A percentile compares a stretch with the other conserved stretches of the same genome.
Evolutionary conservation across 2,329 filamentous ascomycete genomes (phyloP).

Genomic region (Cordyceps pruinosa): DNA sequence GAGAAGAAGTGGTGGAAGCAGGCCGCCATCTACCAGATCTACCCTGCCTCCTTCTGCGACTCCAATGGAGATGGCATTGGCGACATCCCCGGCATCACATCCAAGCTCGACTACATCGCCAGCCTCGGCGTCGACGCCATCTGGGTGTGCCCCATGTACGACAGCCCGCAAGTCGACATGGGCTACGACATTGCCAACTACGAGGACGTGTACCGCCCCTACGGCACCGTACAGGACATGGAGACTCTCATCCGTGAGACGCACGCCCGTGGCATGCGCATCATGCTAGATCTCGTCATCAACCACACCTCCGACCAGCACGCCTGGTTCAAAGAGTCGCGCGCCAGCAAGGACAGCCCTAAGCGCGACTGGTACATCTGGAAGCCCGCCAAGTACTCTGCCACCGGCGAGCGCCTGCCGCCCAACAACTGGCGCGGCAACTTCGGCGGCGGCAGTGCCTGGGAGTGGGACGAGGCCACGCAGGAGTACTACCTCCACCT

Average conservation of each 20-base stretch:
- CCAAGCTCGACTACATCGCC: slow-evolving; percentile 55
- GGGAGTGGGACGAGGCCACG: slow-evolving; percentile 67
- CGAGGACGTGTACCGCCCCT: slow-evolving; percentile 55
- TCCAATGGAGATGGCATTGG: slow-evolving; percentile 54
- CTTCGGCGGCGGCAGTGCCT: slow-evolving; percentile 54
- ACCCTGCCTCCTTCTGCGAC: slow-evolving; percentile 51
- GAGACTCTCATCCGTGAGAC: slow-evolving; percentile 53
- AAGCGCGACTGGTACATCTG: slow-evolving; percentile 66
- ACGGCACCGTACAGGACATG: slow-evolving; percentile 60
- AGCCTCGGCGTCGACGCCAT: slow-evolving; percentile 56
- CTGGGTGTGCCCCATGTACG: slow-evolving; percentile 62
- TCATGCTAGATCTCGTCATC: slow-evolving; percentile 70
- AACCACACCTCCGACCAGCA: slow-evolving; percentile 72
- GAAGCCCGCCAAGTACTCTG: slow-evolving; percentile 44
- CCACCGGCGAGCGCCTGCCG: slow-evolving; percentile 54
- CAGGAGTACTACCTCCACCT: slow-evolving; percentile 71
- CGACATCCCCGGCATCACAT: slow-evolving; percentile 56
- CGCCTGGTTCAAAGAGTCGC: slow-evolving; percentile 63
- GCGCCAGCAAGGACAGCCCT: slow-evolving; percentile 51
- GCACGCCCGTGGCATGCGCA: slow-evolving; percentile 57
- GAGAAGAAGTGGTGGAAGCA: slow-evolving; percentile 48
- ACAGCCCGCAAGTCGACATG: slow-evolving; percentile 60
- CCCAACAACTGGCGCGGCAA: slow-evolving; percentile 69
- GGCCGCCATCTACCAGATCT: slow-evolving; percentile 51
- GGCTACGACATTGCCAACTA: slow-evolving; percentile 66